Base-by-base conservation (phyloP, 129 eudicot genomes). In the Flaveria linearis region DNA sequence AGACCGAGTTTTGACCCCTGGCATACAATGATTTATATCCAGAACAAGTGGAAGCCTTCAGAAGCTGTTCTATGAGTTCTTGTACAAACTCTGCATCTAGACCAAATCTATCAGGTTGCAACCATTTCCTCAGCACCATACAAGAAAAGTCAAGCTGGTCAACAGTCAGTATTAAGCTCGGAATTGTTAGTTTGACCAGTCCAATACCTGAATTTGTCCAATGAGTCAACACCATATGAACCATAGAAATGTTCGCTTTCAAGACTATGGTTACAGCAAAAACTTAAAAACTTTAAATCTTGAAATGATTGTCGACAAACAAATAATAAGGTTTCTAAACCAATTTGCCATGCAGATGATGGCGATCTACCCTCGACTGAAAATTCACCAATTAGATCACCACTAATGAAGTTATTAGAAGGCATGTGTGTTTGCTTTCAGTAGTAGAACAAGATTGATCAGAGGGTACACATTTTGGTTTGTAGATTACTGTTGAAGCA, bases 61-160 rank as follows among this genome's bases (percentile, higher is more conserved):
- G 93, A 81, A 87, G 91, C 78, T 84, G 91, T 79, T 94, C 96
- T 64, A 94, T 60, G 51, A 94, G 88, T 76, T 94, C 98, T 81
- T 91, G 98, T 22, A 94, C 93, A 83, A 89, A 91, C 66, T 87
- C 98, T 39, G 70, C 76, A 83, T 94, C 96, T 14, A 94, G 81
- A 71, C 97, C 97, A 76, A 89, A 94, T 66, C 98, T 87, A 56
- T 91, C 93, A 55, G 52, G 82, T 41, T 82, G 77, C 74, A 94
- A 68, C 98, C 98, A 94, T 49, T 71, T 82, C 49, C 58, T 60
- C 47, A 94, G 62, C 75, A 62, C 79, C 73, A 73, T 81, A 79
- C 82, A 72, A 46, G 90, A 74, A 45, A 45, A 28, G 36, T 80
- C 91, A 41, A 91, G 81, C 61, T 86, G 90, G 1, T 67, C 81